Conservation (phyloP, 2,329 filamentous ascomycete species). For the Lizonia empirigonia region DNA sequence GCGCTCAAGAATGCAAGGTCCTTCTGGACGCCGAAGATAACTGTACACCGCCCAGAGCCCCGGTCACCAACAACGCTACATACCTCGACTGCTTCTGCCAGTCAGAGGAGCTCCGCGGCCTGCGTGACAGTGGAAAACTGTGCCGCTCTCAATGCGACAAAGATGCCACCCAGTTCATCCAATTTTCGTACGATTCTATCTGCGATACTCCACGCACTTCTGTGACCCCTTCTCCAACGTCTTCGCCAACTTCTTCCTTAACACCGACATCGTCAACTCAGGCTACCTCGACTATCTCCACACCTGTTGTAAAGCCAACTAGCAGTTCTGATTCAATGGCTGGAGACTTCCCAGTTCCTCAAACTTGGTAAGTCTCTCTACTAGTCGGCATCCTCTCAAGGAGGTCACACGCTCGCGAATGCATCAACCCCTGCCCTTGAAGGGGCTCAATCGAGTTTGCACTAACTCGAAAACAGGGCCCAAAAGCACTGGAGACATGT, state of each 20-base stretch:
- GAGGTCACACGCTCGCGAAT: background rate
- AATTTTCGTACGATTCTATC: slow-evolving; percentile 1
- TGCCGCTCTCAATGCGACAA: slow-evolving; percentile 66
- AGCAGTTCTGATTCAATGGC: background rate
- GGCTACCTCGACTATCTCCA: background rate
- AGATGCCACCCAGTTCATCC: slow-evolving; percentile 58
- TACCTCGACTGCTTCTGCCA: slow-evolving; percentile 78
- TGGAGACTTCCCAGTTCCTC: background rate
- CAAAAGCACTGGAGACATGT: background rate
- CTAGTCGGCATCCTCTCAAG: background rate
- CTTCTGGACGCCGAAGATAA: slow-evolving; percentile 54
- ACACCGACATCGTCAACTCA: background rate
- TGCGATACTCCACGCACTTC: background rate
- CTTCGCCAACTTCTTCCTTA: background rate
- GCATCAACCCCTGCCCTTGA: background rate
- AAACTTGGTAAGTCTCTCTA: background rate
- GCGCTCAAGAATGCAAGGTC: slow-evolving; percentile 2
- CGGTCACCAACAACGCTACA: slow-evolving; percentile 55
- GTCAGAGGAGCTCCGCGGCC: slow-evolving; percentile 62
- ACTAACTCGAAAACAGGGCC: background rate
- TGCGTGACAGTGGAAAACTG: slow-evolving; percentile 63
- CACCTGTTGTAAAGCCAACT: background rate
- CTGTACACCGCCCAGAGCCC: slow-evolving; percentile 67
- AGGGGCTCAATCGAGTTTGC: background rate
- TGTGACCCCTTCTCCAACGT: background rate